Percentiles rank a stretch among this genome's conserved stretches.
phyloP scores from a whole-genome alignment of 768 basidiomycete species.

The Russula dissimulans region DNA sequence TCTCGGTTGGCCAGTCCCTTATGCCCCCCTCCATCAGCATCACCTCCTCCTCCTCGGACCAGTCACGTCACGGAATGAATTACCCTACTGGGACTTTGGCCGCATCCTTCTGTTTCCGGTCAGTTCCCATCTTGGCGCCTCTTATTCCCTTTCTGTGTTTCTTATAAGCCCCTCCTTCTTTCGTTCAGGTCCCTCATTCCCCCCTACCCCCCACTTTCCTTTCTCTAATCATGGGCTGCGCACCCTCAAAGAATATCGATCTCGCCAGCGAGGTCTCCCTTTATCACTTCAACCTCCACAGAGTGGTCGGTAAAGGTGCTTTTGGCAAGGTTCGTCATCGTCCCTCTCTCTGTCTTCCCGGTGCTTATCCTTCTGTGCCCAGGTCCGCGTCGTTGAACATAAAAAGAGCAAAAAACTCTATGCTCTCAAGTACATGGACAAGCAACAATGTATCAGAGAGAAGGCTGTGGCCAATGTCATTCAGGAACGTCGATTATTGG shows the following conservation, averaged over 20 bases:
- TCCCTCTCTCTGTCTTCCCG: not conserved
- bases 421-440: conserved; percentile 52
- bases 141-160: conserved; percentile 3
- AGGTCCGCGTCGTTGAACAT: conserved; percentile 52
- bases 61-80: too few relatives aligned
- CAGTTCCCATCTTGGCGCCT: not conserved
- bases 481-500: conserved; percentile 42
- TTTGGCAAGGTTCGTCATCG: conserved; percentile 79
- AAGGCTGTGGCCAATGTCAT: conserved; percentile 44
- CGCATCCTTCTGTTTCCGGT: too few relatives aligned
- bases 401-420: conserved; percentile 43
- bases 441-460: conserved; percentile 42
- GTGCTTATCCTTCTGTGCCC: not conserved
- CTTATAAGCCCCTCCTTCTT: conserved; percentile 14
- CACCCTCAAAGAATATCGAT: conserved; percentile 40
- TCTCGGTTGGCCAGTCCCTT: not conserved
- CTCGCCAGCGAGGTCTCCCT: conserved; percentile 63
- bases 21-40: not conserved
- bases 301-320: conserved; percentile 93
- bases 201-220: not conserved
- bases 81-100: too few relatives aligned
- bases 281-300: conserved; percentile 93
- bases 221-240: conserved; percentile 24
- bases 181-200: not conserved
- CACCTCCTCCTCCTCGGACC: not conserved